Base-by-base conservation (phyloP, 805 yeast species). In the Cyberlindnera sargentensis region DNA sequence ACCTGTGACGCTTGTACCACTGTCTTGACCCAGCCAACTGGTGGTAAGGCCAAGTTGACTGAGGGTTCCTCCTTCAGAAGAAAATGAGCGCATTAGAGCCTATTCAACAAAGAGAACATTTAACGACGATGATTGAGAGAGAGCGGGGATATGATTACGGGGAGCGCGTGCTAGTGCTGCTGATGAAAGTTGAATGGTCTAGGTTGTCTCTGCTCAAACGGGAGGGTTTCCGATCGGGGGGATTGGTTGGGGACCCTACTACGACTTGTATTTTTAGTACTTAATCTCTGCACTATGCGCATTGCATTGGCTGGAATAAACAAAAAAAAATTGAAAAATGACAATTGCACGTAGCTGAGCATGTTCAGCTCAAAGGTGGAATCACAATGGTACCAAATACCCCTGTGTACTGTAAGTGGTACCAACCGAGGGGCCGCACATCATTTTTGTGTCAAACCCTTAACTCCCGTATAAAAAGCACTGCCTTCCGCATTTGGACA, bases 21-120 rank as follows among this genome's bases (percentile, higher is more conserved):
- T 59, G 97, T 93, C 57, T 84, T 93, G 69, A 90, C 98, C 78
- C 84, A 93, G 67, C 99, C 99, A 71, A 85, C 97, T 60, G 99
- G 99, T 81, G 99, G 99, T 80, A 93, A 93, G 82, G 97, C 98
- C 68, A 89, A 84, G 76, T 82, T 93, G 72, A 89, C 98, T 63
- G 99, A 95, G 79, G 99, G 99, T 74, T 86, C 95, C 70, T 93
- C 99, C 65, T 93, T 89, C 93, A 89, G 98, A 84, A 87, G 88
- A 78, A 93, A 91, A 88, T 91, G 87, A 84, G 58, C 27, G 15
- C 26, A 35, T 26, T 26, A 26, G 15, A 23, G 27, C 26, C 10
- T 11, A 34, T 15, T 15, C 8, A 29, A 29, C 10, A 29, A 29
- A 29, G 31, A 29, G 10, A 29, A 29, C 2, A 29, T 15, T 15